phyloP scores from a whole-genome alignment of 2,329 filamentous ascomycete genomes.

The Byssoonygena ceratinophila region DNA sequence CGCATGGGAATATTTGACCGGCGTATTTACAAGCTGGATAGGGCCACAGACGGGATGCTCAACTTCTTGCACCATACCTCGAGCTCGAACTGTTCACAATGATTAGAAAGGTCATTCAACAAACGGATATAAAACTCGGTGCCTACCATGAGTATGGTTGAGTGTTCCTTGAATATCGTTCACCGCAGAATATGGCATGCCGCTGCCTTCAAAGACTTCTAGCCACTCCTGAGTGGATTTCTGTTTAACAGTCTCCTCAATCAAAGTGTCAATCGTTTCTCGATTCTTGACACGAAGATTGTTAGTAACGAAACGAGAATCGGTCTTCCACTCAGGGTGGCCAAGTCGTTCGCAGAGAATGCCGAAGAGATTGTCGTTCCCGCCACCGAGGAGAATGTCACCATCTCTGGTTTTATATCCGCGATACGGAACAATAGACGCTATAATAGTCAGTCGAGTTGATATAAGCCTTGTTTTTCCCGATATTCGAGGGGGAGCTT shows the following conservation, averaged over 20 bases:
- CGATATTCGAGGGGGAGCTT: conserved; percentile 21
- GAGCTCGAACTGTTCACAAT: conserved; percentile 47
- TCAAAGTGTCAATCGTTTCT: conserved; percentile 63
- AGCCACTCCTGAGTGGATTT: conserved; percentile 86
- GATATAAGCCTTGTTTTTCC: conserved; percentile 7
- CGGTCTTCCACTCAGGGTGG: conserved; percentile 48
- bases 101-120: conserved; percentile 4
- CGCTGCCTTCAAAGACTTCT: conserved; percentile 72
- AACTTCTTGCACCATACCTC: conserved; percentile 81
- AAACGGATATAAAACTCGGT: not conserved
- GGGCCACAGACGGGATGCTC: conserved; percentile 73
- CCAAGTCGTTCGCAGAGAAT: conserved; percentile 49
- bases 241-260: conserved; percentile 62
- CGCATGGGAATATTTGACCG: conserved; percentile 83
- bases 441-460: conserved; percentile 36
- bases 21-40: conserved; percentile 84
- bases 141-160: conserved; percentile 67
- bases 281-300: conserved; percentile 55
- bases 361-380: conserved; percentile 53
- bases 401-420: conserved; percentile 60
- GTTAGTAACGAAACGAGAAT: conserved; percentile 50
- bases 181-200: conserved; percentile 88
- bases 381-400: conserved; percentile 53
- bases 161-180: conserved; percentile 84
- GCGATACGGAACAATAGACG: conserved; percentile 93